Conservation (phyloP, 192 early-diverging fungal species). For the Coemansia sp. region DNA sequence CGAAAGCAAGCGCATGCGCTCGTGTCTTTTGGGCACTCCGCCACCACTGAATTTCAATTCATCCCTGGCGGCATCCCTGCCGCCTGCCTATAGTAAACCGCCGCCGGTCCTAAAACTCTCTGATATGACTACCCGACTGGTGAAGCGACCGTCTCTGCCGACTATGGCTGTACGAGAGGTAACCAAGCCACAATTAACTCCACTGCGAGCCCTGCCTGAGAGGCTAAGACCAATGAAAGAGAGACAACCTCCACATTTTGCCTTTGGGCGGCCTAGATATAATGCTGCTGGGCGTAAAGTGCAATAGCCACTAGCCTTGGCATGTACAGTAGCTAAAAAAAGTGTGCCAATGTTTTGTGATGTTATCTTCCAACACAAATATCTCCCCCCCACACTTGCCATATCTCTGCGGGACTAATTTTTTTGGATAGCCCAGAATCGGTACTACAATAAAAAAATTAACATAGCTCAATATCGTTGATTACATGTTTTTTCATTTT, state of each 20-base stretch:
- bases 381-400: no score
- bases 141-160: neutral
- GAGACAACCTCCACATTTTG: neutral
- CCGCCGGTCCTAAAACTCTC: neutral
- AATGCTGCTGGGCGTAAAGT: neutral
- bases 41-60: slow-evolving; percentile 7
- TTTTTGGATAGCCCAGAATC: no score
- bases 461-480: no score
- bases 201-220: neutral
- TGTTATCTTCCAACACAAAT: no score
- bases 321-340: no score
- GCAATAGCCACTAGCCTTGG: neutral
- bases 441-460: no score
- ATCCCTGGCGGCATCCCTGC: slow-evolving; percentile 8
- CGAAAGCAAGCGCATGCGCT: neutral
- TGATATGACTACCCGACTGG: neutral
- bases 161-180: neutral
- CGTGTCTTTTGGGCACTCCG: neutral
- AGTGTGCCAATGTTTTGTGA: no score
- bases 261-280: neutral
- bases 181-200: neutral
- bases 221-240: neutral
- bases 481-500: no score
- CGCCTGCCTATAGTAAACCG: neutral
- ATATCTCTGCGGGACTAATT: no score